Percentiles rank a stretch among this genome's conserved stretches.
Evolutionary conservation across 805 yeast genomes (phyloP).

Genomic region (Komagataella ulmi): DNA sequence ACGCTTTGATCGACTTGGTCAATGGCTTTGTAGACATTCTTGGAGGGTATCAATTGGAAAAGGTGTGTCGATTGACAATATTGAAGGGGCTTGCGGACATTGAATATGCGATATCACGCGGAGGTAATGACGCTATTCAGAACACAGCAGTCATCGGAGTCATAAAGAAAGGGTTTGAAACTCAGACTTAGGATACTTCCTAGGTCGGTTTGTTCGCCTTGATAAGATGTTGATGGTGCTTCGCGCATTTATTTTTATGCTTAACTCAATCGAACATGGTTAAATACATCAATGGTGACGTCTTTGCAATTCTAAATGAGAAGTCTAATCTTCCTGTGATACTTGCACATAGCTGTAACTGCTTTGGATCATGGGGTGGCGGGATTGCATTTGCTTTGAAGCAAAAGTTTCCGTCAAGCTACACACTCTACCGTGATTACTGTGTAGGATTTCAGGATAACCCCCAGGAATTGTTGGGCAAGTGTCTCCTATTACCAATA

Average conservation of each 20-base stretch:
- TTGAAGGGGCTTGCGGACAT: constrained; percentile 70
- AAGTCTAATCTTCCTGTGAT: constrained; percentile 23
- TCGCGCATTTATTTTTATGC: neutral
- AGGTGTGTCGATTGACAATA: constrained; percentile 47
- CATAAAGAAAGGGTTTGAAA: constrained; percentile 54
- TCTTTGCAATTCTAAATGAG: constrained; percentile 24
- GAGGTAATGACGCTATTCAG: constrained; percentile 86
- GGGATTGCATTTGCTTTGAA: constrained; percentile 61
- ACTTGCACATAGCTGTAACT: constrained; percentile 71
- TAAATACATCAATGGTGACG: constrained; percentile 41
- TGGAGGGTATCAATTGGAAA: constrained; percentile 51
- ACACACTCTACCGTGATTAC: constrained; percentile 27
- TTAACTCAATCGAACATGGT: constrained; percentile 6
- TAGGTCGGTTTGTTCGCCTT: neutral
- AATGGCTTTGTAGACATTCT: constrained; percentile 64
- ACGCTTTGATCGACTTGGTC: constrained; percentile 80
- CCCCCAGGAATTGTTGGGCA: constrained; percentile 35
- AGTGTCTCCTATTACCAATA: constrained; percentile 30
- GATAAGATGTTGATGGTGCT: neutral
- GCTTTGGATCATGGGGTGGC: constrained; percentile 74
- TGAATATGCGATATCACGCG: constrained; percentile 83
- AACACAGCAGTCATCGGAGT: constrained; percentile 84
- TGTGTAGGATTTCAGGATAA: constrained; percentile 18
- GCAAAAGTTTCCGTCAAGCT: constrained; percentile 42
- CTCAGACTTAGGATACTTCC: constrained; percentile 13